These are phyloP conservation scores for Helichrysum umbraculigerum DNA, from an alignment of 129 eudicot genomes.

Conservation along the genomic window DNA sequence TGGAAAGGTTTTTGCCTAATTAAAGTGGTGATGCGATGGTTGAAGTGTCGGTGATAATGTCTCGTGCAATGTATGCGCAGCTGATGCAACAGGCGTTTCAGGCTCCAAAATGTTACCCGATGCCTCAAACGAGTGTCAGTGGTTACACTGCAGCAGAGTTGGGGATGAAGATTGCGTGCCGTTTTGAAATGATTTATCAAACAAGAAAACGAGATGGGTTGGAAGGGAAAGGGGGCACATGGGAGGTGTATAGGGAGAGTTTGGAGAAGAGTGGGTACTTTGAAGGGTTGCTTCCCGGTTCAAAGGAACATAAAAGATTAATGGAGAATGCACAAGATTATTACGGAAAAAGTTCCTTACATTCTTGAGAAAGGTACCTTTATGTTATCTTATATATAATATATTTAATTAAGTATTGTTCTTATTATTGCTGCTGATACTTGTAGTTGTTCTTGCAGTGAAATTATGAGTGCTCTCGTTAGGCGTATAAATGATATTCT, in stretches of 20 bases:
- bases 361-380: conserved; percentile 64
- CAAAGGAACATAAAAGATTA: conserved; percentile 70
- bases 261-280: conserved; percentile 76
- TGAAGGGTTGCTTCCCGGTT: conserved; percentile 79
- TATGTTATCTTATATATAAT: no score
- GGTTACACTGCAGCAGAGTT: conserved; percentile 75
- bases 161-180: conserved; percentile 96
- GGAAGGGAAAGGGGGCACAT: conserved; percentile 82
- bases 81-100: conserved; percentile 84
- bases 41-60: conserved; percentile 59
- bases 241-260: conserved; percentile 73
- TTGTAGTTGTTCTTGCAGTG: conserved; percentile 51
- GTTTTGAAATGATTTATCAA: conserved; percentile 96
- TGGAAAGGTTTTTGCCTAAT: conserved; percentile 68
- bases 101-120: conserved; percentile 80
- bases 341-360: conserved; percentile 57
- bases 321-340: conserved; percentile 81
- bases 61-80: conserved; percentile 94
- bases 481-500: conserved; percentile 87
- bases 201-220: conserved; percentile 56
- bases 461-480: conserved; percentile 74
- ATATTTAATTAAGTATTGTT: neutral
- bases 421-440: neutral
- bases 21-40: conserved; percentile 71
- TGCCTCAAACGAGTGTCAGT: conserved; percentile 62